Conservation (phyloP, 805 yeast species). For the Nakazawaea wickerhamii region DNA sequence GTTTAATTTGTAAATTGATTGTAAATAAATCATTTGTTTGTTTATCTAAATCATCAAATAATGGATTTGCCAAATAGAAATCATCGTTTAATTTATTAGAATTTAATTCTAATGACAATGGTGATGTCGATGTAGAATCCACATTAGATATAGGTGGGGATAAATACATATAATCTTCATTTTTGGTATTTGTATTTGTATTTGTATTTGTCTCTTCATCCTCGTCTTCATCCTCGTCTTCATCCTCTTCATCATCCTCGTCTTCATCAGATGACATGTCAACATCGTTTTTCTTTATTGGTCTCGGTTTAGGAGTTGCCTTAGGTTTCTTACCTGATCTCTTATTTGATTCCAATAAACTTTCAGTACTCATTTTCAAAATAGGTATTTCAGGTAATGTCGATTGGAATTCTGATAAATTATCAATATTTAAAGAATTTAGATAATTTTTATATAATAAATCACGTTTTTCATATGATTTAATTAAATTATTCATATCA, state of each 20-base stretch:
- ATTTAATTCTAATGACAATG: conserved; percentile 21
- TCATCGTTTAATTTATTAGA: conserved; percentile 23
- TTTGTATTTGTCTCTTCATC: conserved; percentile 14
- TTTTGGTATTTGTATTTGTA: not conserved
- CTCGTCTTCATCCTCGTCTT: conserved; percentile 13
- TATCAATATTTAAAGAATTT: too few relatives aligned
- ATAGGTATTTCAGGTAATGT: conserved; percentile 10
- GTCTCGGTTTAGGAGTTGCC: conserved; percentile 9
- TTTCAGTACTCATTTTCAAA: conserved; percentile 16
- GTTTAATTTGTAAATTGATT: conserved; percentile 22
- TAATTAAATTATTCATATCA: conserved; percentile 29
- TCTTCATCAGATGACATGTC: conserved; percentile 16
- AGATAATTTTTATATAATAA: conserved; percentile 14
- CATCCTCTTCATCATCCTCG: conserved; percentile 9
- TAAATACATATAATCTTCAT: conserved; percentile 2
- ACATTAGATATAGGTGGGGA: conserved; percentile 22
- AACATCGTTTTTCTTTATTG: conserved; percentile 18
- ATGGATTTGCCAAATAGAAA: conserved; percentile 2
- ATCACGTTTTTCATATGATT: conserved; percentile 16
- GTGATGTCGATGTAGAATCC: conserved; percentile 26
- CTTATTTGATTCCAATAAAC: conserved; percentile 19
- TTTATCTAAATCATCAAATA: conserved; percentile 12
- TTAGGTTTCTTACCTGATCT: conserved; percentile 9
- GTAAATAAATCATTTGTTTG: conserved; percentile 12
- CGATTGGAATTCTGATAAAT: too few relatives aligned